Evolutionary conservation across 306 rosid species (phyloP).

Genomic region (Cucumis melo): DNA sequence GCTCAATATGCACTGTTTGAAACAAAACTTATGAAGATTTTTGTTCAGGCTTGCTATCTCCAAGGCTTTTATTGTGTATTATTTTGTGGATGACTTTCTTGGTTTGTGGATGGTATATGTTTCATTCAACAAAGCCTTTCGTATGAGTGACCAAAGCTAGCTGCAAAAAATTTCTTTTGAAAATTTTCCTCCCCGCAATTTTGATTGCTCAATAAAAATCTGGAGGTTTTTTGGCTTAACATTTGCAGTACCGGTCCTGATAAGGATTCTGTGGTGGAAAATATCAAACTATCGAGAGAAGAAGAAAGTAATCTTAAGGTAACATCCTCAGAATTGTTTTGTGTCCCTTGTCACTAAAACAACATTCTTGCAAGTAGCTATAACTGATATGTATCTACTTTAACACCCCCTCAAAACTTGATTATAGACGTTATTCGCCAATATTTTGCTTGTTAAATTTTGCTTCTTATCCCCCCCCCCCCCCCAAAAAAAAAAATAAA

Average conservation of each 20-base stretch:
- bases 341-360: neutral
- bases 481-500: neutral
- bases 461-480: neutral
- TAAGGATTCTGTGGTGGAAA: slow-evolving; percentile 41
- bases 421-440: neutral
- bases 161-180: neutral
- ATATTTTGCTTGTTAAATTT: neutral
- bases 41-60: neutral
- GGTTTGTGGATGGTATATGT: neutral
- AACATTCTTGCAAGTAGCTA: neutral
- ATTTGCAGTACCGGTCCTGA: slow-evolving; percentile 46
- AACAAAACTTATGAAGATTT: neutral
- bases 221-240: neutral
- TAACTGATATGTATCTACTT: neutral
- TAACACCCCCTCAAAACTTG: neutral
- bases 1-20: neutral
- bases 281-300: slow-evolving; percentile 48
- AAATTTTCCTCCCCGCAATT: neutral
- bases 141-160: neutral
- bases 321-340: slow-evolving; percentile 10
- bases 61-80: neutral
- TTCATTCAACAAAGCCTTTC: neutral
- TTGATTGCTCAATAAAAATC: neutral
- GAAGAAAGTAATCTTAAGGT: slow-evolving; percentile 72
- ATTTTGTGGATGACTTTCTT: neutral